phyloP scores from a whole-genome alignment of 1,284 basidiomycete genomes.

The Boletellus deceptivus region DNA sequence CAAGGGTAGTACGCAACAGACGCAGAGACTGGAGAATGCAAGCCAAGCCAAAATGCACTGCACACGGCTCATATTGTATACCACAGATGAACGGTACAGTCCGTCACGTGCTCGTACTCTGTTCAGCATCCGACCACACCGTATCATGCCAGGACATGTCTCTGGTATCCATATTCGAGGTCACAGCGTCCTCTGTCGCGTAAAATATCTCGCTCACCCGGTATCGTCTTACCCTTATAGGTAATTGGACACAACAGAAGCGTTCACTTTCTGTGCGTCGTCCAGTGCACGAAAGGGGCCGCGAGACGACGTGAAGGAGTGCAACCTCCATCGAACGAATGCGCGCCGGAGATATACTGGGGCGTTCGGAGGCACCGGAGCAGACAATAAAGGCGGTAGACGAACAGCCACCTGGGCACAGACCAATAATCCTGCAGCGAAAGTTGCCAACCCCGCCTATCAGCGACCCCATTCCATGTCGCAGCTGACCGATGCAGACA shows the following conservation, averaged over 20 bases:
- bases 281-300: constrained; percentile 21
- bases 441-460: constrained; percentile 5
- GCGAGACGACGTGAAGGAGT: constrained; percentile 26
- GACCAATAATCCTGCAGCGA: not conserved
- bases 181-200: constrained; percentile 3
- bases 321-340: constrained; percentile 12
- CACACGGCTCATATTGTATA: constrained; percentile 29
- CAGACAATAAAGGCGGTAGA: constrained; percentile 14
- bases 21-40: constrained; percentile 14
- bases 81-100: constrained; percentile 4
- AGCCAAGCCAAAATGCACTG: constrained; percentile 25
- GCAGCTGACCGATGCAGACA: constrained; percentile 18
- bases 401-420: constrained; percentile 7
- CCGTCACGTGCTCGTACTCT: constrained; percentile 22
- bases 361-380: constrained; percentile 19
- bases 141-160: constrained; percentile 21
- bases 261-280: constrained; percentile 29
- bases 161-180: constrained; percentile 26
- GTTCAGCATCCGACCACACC: constrained; percentile 17
- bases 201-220: constrained; percentile 27
- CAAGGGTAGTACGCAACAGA: constrained; percentile 5
- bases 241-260: constrained; percentile 24
- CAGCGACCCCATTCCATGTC: constrained; percentile 15
- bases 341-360: constrained; percentile 31
- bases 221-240: constrained; percentile 22